phyloP scores from a whole-genome alignment of 495 filamentous ascomycete species.

The Schizothecium vesticola region DNA sequence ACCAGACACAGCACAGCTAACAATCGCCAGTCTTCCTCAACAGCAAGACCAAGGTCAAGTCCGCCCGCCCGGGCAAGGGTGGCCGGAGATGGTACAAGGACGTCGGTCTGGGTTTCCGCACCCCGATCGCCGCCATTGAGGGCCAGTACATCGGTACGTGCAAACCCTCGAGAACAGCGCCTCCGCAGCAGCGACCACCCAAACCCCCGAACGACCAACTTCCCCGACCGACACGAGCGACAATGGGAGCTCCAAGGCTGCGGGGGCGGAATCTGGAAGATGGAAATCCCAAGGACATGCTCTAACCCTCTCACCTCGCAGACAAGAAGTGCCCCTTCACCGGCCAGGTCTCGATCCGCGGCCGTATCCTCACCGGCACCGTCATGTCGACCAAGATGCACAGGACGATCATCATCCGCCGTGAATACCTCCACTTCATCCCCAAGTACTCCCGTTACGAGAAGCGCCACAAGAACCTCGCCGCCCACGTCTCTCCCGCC shows the following conservation, averaged over 20 bases:
- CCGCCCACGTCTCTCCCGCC: constrained; percentile 95
- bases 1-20: constrained; percentile 13
- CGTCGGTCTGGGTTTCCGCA: constrained; percentile 96
- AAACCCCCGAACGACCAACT: constrained; percentile 1
- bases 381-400: constrained; percentile 99
- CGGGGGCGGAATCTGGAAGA: background rate
- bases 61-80: constrained; percentile 70
- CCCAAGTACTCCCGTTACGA: constrained; percentile 99
- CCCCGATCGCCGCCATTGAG: constrained; percentile 95
- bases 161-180: background rate
- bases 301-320: constrained; percentile 39
- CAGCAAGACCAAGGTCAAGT: constrained; percentile 84
- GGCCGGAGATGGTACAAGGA: constrained; percentile 99
- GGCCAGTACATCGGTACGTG: constrained; percentile 96
- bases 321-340: constrained; percentile 99
- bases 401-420: constrained; percentile 97
- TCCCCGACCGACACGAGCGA: background rate
- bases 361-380: constrained; percentile 98
- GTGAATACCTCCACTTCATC: constrained; percentile 99
- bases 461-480: constrained; percentile 99
- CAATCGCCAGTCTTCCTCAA: constrained; percentile 71
- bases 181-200: constrained; percentile 5
- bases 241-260: background rate
- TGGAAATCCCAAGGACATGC: background rate
- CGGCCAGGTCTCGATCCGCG: constrained; percentile 95